These are phyloP conservation scores for Didymella glomerata DNA, from an alignment of 2,329 filamentous ascomycete species.

Conservation along the genomic window DNA sequence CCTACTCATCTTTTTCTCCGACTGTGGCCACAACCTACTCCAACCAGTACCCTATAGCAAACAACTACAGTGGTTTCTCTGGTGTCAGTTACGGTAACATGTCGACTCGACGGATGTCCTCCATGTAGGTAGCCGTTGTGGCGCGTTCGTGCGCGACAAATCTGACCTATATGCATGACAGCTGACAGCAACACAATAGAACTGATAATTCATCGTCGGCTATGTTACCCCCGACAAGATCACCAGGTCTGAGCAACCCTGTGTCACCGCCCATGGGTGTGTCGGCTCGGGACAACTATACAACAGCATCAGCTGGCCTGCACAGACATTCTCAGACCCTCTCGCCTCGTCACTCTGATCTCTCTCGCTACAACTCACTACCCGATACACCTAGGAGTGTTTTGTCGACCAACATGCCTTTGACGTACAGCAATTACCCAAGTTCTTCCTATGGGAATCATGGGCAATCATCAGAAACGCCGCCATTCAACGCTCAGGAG, in stretches of 20 bases:
- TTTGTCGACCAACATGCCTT: constrained; percentile 43
- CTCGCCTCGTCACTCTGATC: constrained; percentile 48
- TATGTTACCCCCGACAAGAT: constrained; percentile 57
- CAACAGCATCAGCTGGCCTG: constrained; percentile 51
- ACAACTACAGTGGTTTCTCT: constrained; percentile 50
- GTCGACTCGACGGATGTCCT: constrained; percentile 53
- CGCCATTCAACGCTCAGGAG: constrained; percentile 58
- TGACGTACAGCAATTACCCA: constrained; percentile 36
- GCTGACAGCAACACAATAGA: constrained; percentile 51
- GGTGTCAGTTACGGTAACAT: constrained; percentile 49
- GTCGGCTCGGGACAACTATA: constrained; percentile 57
- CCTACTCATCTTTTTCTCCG: constrained; percentile 51
- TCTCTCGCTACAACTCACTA: constrained; percentile 46
- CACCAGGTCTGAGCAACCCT: constrained; percentile 52
- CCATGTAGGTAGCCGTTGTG: constrained; percentile 56
- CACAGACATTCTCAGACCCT: constrained; percentile 45
- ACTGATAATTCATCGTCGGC: constrained; percentile 57
- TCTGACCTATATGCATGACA: constrained; percentile 48
- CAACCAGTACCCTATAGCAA: constrained; percentile 41
- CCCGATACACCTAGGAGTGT: constrained; percentile 51
- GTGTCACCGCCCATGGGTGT: constrained; percentile 53
- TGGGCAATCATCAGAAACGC: constrained; percentile 41
- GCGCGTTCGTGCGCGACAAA: constrained; percentile 47
- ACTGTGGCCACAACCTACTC: constrained; percentile 48
- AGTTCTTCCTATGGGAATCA: constrained; percentile 32